These are phyloP conservation scores for Aspergillus novoparasiticus DNA, from an alignment of 2,329 filamentous ascomycete species.

Conservation along the genomic window DNA sequence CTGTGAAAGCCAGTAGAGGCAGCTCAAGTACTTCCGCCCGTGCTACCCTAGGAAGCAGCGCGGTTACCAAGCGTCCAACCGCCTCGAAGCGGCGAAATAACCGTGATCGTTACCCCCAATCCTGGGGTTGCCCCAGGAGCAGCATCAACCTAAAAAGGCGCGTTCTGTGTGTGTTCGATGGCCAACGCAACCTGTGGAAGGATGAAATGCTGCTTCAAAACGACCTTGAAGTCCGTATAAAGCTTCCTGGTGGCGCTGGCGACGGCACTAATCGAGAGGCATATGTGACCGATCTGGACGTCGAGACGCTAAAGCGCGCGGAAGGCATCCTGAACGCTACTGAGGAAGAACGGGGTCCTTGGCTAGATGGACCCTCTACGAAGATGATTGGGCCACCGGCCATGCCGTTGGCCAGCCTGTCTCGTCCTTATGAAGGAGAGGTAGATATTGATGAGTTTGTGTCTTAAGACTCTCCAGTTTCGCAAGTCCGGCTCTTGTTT, in stretches of 20 bases:
- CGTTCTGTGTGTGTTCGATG: constrained; percentile 90
- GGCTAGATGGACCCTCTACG: constrained; percentile 53
- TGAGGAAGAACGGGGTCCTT: constrained; percentile 83
- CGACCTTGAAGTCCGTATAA: constrained; percentile 89
- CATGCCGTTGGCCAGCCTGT: constrained; percentile 33
- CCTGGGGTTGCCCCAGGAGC: constrained; percentile 88
- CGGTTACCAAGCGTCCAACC: constrained; percentile 55
- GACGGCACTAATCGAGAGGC: constrained; percentile 82
- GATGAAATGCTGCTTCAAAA: constrained; percentile 99
- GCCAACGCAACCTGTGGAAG: constrained; percentile 84
- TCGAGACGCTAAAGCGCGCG: constrained; percentile 86
- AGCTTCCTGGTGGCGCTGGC: constrained; percentile 70
- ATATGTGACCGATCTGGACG: constrained; percentile 91
- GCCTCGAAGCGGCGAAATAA: constrained; percentile 75
- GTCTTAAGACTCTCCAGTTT: constrained; percentile 18
- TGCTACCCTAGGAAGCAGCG: constrained; percentile 52
- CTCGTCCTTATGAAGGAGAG: constrained; percentile 31
- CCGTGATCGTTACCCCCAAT: constrained; percentile 88
- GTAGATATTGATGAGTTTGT: constrained; percentile 40
- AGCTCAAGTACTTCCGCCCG: constrained; percentile 54
- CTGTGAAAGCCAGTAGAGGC: constrained; percentile 53
- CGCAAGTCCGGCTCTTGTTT: constrained; percentile 16
- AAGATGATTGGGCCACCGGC: constrained; percentile 40
- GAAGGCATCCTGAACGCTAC: constrained; percentile 79
- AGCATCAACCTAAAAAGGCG: constrained; percentile 99